Base-by-base conservation (phyloP, 805 yeast species). In the Metschnikowia henanensis region DNA sequence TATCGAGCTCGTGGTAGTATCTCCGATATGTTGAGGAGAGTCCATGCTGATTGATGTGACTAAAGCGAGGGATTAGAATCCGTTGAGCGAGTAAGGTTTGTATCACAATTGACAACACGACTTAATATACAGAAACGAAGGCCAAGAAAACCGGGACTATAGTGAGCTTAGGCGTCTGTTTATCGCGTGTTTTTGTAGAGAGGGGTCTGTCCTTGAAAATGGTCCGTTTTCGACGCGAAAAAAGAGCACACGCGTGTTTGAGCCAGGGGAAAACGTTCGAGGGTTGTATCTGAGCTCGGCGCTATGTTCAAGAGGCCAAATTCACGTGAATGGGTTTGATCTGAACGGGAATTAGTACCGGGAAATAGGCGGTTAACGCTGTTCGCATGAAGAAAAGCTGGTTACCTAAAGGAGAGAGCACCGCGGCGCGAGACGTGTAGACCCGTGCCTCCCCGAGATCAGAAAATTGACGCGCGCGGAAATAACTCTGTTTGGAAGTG, bases 11-110 rank as follows among this genome's bases (percentile, higher is more conserved):
- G 75, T 64, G 44, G 76, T 71, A 41, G 64, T 53, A 52, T 71
- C 75, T 36, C 76, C 75, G 15, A 65, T 56, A 41, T 65, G 54
- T 38, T 68, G 55, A 15, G 76, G 76, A 8, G 75, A 69, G 35
- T 71, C 76, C 75, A 71, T 71, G 21, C 16, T n/a, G 9, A 30
- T 13, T 7, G 20, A 15, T 10, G 21, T 7, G 37, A 5, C 12
- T 8, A 20, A 5, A 13, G 15, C 44, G 37, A 30, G 36, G 22
- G 23, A 20, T 18, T 29, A 3, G 4, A 23, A 23, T 9, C 26
- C n/a, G n/a, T n/a, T n/a, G n/a, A n/a, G n/a, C n/a, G n/a, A n/a
- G n/a, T n/a, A n/a, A n/a, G n/a, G n/a, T n/a, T n/a, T n/a, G n/a
- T n/a, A n/a, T n/a, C n/a, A n/a, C n/a, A n/a, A n/a, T n/a, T n/a